These are phyloP conservation scores for Phytophthora citrophthora DNA, from an alignment of 352 stramenopile species.

Conservation along the genomic window DNA sequence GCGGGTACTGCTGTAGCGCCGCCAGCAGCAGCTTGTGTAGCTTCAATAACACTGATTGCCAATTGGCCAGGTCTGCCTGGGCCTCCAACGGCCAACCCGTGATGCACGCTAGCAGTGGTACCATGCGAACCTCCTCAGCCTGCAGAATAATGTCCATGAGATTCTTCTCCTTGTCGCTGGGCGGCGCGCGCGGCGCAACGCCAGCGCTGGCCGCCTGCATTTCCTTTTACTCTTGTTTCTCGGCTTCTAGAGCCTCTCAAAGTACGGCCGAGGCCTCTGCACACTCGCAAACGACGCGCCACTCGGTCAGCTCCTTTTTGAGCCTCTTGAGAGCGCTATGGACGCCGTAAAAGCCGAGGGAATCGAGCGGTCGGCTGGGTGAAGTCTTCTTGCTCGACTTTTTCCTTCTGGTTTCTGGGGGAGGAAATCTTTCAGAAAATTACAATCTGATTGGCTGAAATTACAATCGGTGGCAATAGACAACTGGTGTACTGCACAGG, in stretches of 20 bases:
- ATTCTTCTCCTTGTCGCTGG: constrained; percentile 57
- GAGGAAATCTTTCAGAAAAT: constrained; percentile 31
- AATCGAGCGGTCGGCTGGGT: constrained; percentile 25
- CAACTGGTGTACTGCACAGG: background rate
- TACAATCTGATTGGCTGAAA: constrained; percentile 20
- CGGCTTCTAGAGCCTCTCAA: constrained; percentile 4
- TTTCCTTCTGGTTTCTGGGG: constrained; percentile 29
- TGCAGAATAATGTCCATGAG: constrained; percentile 72
- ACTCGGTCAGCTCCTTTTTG: constrained; percentile 1
- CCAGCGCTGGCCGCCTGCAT: constrained; percentile 34
- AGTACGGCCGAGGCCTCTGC: background rate
- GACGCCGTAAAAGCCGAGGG: constrained; percentile 2
- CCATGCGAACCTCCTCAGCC: constrained; percentile 48
- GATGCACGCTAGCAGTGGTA: constrained; percentile 68
- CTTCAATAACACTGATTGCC: constrained; percentile 61
- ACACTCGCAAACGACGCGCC: constrained; percentile 2
- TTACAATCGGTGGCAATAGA: background rate
- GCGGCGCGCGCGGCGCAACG: constrained; percentile 40
- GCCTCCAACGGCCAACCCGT: constrained; percentile 83
- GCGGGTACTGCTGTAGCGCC: constrained; percentile 48
- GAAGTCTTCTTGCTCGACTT: constrained; percentile 15
- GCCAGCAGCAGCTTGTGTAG: constrained; percentile 55
- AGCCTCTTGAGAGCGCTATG: background rate
- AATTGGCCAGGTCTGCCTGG: constrained; percentile 80
- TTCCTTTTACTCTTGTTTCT: constrained; percentile 22